Conservation (phyloP, 306 rosid species). For the Citrullus amarus region DNA sequence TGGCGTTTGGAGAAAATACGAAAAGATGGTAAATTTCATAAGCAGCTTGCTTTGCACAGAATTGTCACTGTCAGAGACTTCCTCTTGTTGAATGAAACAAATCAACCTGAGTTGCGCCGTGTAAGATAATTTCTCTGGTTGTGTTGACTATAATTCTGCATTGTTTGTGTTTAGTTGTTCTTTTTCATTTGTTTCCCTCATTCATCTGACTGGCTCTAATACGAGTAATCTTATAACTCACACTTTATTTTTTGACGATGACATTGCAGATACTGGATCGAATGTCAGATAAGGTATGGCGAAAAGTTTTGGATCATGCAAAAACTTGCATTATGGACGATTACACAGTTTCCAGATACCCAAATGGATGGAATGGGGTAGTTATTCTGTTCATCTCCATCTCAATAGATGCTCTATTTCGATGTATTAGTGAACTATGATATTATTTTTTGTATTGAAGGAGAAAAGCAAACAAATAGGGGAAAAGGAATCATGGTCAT, state of each 20-base stretch:
- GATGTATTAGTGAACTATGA: background rate
- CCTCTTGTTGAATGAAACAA: background rate
- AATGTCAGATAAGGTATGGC: conserved; percentile 29
- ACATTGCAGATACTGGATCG: conserved; percentile 33
- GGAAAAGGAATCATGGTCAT: background rate
- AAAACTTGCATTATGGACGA: conserved; percentile 25
- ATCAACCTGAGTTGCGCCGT: conserved; percentile 1
- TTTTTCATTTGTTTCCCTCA: background rate
- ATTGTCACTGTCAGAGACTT: conserved; percentile 3
- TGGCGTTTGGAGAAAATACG: conserved; percentile 15
- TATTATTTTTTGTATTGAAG: background rate
- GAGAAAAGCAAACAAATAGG: background rate
- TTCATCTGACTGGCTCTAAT: background rate
- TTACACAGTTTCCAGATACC: background rate
- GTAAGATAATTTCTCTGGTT: conserved; percentile 4
- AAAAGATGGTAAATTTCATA: conserved; percentile 7
- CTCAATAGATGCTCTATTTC: background rate
- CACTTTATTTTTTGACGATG: background rate
- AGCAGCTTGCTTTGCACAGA: background rate
- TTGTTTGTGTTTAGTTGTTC: background rate
- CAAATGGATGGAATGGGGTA: conserved; percentile 2
- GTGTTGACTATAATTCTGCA: background rate
- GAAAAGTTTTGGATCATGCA: conserved; percentile 38
- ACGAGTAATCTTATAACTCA: background rate
- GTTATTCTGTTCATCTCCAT: background rate